These are phyloP conservation scores for Linnemannia schmuckeri DNA, from an alignment of 192 early-diverging fungal species.

Conservation along the genomic window DNA sequence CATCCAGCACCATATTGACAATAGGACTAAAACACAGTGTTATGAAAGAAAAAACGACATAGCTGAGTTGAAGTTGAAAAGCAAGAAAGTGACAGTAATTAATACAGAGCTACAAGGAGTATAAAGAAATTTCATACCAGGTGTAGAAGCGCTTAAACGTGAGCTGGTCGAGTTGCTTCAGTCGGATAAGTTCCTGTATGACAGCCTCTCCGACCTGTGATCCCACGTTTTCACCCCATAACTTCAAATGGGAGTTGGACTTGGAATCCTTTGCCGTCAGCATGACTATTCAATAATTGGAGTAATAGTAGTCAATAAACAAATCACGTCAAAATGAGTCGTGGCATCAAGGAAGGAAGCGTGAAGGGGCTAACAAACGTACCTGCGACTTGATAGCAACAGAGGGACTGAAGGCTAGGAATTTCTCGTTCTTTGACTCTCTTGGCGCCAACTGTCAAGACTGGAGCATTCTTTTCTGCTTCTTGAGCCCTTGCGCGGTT, in stretches of 20 bases:
- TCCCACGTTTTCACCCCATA: slow-evolving; percentile 28
- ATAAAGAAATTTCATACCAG: slow-evolving; percentile 19
- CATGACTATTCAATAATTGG: slow-evolving; percentile 5
- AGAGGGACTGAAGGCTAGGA: slow-evolving; percentile 50
- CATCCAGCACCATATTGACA: slow-evolving; percentile 56
- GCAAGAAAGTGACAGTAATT: not conserved
- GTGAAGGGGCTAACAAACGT: not conserved
- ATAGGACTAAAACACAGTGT: slow-evolving; percentile 32
- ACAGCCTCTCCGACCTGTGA: slow-evolving; percentile 34
- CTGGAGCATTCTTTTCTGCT: not conserved
- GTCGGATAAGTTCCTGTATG: slow-evolving; percentile 47
- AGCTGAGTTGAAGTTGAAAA: not conserved
- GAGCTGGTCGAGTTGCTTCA: slow-evolving; percentile 55
- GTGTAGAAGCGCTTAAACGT: slow-evolving; percentile 38
- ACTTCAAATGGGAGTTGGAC: slow-evolving; percentile 19
- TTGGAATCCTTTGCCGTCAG: slow-evolving; percentile 30
- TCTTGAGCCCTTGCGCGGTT: slow-evolving; percentile 20
- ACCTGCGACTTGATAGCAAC: slow-evolving; percentile 57
- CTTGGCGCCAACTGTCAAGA: not conserved
- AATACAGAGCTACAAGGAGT: not conserved
- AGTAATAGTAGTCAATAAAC: not conserved
- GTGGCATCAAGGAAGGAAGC: not conserved
- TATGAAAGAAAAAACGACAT: not conserved
- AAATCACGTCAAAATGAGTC: not conserved
- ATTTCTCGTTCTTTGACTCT: slow-evolving; percentile 17